phyloP scores from a whole-genome alignment of 805 yeast species.

The Spathaspora sp. region DNA sequence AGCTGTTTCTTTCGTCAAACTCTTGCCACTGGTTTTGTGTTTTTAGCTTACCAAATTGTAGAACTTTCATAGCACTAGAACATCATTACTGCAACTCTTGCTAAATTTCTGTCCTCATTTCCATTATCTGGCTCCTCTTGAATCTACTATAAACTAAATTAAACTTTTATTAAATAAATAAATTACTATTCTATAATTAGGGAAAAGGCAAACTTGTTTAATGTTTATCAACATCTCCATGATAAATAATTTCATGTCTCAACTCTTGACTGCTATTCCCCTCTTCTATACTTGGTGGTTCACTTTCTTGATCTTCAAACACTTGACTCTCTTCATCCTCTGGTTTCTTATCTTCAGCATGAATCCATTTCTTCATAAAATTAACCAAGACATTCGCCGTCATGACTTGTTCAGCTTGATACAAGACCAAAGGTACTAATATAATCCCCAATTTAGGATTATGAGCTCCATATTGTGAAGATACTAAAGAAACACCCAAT shows the following conservation, averaged over 20 bases:
- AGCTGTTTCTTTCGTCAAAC: too few relatives aligned
- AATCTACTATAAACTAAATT: too few relatives aligned
- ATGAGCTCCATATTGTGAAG: conserved; percentile 71
- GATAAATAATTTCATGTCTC: neutral
- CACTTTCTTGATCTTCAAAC: neutral
- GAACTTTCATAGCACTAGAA: too few relatives aligned
- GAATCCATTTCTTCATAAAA: conserved; percentile 68
- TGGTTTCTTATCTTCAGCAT: conserved; percentile 24
- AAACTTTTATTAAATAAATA: neutral
- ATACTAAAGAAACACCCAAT: conserved; percentile 77
- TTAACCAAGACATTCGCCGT: conserved; percentile 72
- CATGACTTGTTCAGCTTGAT: conserved; percentile 83
- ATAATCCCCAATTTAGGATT: conserved; percentile 64
- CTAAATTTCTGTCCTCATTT: too few relatives aligned
- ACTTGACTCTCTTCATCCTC: conserved; percentile 8
- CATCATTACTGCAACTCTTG: too few relatives aligned
- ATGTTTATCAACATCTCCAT: conserved; percentile 1
- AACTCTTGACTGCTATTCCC: neutral
- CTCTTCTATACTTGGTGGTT: neutral
- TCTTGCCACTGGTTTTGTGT: too few relatives aligned
- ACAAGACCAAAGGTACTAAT: conserved; percentile 78
- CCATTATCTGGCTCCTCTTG: too few relatives aligned
- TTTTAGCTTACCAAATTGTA: too few relatives aligned
- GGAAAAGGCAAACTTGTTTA: neutral
- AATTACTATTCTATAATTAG: neutral